Base-by-base conservation (phyloP, 805 yeast species). In the Candida khao-thaluensis region DNA sequence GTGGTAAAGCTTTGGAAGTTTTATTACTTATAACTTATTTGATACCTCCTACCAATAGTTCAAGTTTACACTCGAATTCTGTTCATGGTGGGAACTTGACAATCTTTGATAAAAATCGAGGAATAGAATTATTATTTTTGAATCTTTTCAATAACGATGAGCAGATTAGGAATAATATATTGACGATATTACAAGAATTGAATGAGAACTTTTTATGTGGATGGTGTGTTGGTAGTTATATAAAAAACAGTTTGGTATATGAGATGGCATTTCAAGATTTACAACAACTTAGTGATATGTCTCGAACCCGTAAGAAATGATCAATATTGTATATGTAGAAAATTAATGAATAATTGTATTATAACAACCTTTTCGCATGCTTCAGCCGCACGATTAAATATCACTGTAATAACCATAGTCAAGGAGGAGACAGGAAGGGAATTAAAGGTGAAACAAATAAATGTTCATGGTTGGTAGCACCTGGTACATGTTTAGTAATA, bases 191-290 rank as follows among this genome's bases (percentile, higher is more conserved):
- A 31, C 71, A 67, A 42, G 74, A 69, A 50, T 53, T 69, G 17
- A 68, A 59, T 41, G 72, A 69, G 30, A 67, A 68, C 51, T 62
- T 62, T 35, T 49, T 69, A 17, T 68, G 74, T 45, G 72, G 71
- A 6, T 69, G 74, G 74, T 69, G 73, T 48, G 51, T 69, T 27
- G 54, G 53, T 16, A 63, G 58, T 33, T 66, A 57, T 40, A 49
- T 68, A 40, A 56, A 59, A 46, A 54, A 66, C 11, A 69, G 69
- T 44, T 41, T 56, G 48, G 57, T 68, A 33, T 69, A 69, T 42
- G 69, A 66, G 41, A 47, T 68, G 42, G 74, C 73, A 1, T 66
- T 57, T 37, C 52, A 57, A 5, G 72, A 68, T 21, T 54, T 69
- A 38, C 47, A 36, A 7, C 17, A 17, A 4, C 30, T 25, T 17